phyloP scores from a whole-genome alignment of 1,284 basidiomycete genomes.

The Boletus mariae region DNA sequence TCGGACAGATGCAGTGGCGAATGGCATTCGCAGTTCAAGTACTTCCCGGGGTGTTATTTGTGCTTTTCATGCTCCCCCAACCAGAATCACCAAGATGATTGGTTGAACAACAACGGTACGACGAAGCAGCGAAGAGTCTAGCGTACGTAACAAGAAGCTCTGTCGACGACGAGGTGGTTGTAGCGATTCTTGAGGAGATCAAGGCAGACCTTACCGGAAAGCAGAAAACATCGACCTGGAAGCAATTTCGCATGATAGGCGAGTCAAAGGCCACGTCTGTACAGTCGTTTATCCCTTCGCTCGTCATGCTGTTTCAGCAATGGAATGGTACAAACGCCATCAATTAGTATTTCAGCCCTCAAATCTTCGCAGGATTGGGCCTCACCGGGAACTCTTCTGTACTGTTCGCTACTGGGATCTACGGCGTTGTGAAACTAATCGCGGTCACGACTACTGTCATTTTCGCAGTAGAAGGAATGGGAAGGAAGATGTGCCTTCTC shows the following conservation, averaged over 20 bases:
- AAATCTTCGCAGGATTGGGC: constrained; percentile 52
- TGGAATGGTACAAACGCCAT: constrained; percentile 61
- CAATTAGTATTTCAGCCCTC: constrained; percentile 53
- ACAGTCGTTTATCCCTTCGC: constrained; percentile 48
- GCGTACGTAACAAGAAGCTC: constrained; percentile 43
- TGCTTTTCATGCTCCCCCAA: constrained; percentile 46
- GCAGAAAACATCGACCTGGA: constrained; percentile 34
- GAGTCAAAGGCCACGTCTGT: constrained; percentile 42
- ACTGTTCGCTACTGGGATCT: constrained; percentile 60
- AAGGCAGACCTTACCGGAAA: constrained; percentile 47
- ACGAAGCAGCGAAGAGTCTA: constrained; percentile 48
- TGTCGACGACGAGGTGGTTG: constrained; percentile 40
- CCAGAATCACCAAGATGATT: constrained; percentile 63
- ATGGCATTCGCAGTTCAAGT: constrained; percentile 55
- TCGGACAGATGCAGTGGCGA: constrained; percentile 47
- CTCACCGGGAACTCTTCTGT: constrained; percentile 48
- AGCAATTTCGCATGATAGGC: constrained; percentile 43
- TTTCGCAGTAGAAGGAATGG: constrained; percentile 43
- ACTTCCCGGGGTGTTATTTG: constrained; percentile 49
- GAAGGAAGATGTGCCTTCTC: constrained; percentile 46
- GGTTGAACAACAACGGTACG: constrained; percentile 48
- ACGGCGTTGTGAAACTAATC: constrained; percentile 57
- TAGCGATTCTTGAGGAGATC: constrained; percentile 49
- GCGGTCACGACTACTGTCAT: constrained; percentile 38
- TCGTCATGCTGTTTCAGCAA: constrained; percentile 57